phyloP scores from a whole-genome alignment of 73 alveolate genomes.

The Paramecium sexaurelia region DNA sequence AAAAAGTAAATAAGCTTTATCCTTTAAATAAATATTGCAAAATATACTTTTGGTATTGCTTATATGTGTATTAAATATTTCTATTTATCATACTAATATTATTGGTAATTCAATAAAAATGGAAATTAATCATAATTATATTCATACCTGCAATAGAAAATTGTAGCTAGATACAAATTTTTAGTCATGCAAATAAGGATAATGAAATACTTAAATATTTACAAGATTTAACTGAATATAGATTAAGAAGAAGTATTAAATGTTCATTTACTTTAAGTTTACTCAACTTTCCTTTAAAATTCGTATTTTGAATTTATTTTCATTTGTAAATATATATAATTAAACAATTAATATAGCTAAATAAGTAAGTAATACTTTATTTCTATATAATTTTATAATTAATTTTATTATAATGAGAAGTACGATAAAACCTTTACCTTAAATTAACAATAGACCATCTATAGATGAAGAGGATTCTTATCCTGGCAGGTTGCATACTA shows the following conservation, averaged over 20 bases:
- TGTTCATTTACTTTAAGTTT: neutral
- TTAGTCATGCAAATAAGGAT: neutral
- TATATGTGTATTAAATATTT: neutral
- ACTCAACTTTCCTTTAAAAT: neutral
- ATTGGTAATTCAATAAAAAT: neutral
- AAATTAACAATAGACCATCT: conserved; percentile 18
- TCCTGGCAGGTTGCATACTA: conserved; percentile 52
- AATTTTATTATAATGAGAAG: conserved; percentile 20
- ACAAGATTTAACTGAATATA: conserved; percentile 27
- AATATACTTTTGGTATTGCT: conserved; percentile 3
- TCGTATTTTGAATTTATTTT: neutral
- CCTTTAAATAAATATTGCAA: neutral
- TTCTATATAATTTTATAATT: neutral
- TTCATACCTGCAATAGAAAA: neutral
- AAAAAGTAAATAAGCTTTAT: conserved; percentile 15
- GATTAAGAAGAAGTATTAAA: conserved; percentile 39
- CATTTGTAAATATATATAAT: neutral
- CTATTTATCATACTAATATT: neutral
- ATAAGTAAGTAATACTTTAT: neutral
- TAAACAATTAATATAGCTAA: neutral
- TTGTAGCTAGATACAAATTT: neutral
- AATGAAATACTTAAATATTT: conserved; percentile 8
- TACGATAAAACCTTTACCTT: conserved; percentile 10
- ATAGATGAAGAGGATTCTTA: conserved; percentile 50
- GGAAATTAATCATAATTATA: neutral